Conservation (phyloP, 225 moss, liverwort and hornwort species). For the Climacium dendroides region DNA sequence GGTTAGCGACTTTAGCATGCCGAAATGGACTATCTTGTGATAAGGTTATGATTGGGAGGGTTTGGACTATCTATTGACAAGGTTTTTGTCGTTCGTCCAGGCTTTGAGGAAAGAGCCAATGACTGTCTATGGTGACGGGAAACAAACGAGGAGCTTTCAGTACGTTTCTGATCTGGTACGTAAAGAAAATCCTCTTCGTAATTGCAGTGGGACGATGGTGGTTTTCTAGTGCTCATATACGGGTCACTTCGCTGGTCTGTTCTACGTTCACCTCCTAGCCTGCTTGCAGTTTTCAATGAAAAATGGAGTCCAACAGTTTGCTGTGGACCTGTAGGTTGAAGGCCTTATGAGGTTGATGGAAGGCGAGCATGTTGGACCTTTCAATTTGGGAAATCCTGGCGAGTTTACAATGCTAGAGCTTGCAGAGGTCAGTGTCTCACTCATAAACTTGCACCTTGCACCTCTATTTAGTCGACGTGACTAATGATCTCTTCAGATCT, state of each 20-base stretch:
- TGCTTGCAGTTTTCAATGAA: background rate
- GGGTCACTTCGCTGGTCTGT: background rate
- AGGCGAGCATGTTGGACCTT: constrained; percentile 46
- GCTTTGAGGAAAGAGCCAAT: constrained; percentile 49
- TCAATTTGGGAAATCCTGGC: constrained; percentile 48
- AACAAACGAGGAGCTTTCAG: constrained; percentile 45
- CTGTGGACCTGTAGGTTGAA: constrained; percentile 23
- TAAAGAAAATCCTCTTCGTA: background rate
- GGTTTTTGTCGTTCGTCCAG: background rate
- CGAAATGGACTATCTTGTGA: background rate
- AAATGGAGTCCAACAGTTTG: background rate
- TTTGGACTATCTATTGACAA: background rate
- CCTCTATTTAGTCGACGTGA: background rate
- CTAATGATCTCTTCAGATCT: background rate
- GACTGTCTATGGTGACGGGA: constrained; percentile 49
- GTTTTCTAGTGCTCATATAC: background rate
- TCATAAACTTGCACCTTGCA: background rate
- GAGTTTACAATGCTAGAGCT: constrained; percentile 52
- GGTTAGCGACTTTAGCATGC: background rate
- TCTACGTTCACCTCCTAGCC: background rate
- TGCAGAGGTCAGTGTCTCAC: constrained; percentile 17
- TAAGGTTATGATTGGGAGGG: background rate
- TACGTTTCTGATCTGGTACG: constrained; percentile 44
- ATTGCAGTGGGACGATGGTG: background rate
- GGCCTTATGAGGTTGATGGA: constrained; percentile 49